Conservation (phyloP, 73 alveolate species). For the Halteria grandinella region DNA sequence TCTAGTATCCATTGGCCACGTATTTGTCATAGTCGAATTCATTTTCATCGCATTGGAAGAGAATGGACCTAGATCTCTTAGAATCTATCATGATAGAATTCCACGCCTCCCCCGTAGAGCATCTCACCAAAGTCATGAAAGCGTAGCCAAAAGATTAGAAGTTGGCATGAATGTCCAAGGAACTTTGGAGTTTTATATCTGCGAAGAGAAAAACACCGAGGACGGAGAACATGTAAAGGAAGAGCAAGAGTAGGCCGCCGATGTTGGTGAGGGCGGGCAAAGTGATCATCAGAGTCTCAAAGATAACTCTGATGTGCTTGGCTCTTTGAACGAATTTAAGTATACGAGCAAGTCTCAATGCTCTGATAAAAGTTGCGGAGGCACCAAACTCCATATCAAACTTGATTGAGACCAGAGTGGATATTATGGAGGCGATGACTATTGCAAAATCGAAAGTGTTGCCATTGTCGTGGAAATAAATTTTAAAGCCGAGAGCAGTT, state of each 20-base stretch:
- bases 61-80: neutral
- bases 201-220: conserved; percentile 61
- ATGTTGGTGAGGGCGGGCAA: conserved; percentile 68
- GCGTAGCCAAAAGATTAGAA: conserved; percentile 37
- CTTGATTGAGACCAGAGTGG: conserved; percentile 29
- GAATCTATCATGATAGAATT: conserved; percentile 39
- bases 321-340: conserved; percentile 66
- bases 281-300: conserved; percentile 59
- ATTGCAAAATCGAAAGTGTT: conserved; percentile 77
- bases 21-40: conserved; percentile 12
- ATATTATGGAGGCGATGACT: conserved; percentile 47
- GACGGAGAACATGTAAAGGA: conserved; percentile 55
- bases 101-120: conserved; percentile 63
- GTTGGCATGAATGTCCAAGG: conserved; percentile 6
- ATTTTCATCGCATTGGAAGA: conserved; percentile 4
- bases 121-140: conserved; percentile 27
- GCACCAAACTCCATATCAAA: neutral
- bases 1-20: conserved; percentile 23
- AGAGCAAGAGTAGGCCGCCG: conserved; percentile 55
- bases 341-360: conserved; percentile 64
- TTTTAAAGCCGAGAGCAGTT: conserved; percentile 51
- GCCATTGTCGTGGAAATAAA: conserved; percentile 73
- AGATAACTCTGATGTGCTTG: conserved; percentile 53
- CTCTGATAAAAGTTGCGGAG: conserved; percentile 61
- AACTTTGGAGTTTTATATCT: neutral